Evolutionary conservation across 2,329 filamentous ascomycete genomes (phyloP).

Genomic region (Fusarium keratoplasticum): DNA sequence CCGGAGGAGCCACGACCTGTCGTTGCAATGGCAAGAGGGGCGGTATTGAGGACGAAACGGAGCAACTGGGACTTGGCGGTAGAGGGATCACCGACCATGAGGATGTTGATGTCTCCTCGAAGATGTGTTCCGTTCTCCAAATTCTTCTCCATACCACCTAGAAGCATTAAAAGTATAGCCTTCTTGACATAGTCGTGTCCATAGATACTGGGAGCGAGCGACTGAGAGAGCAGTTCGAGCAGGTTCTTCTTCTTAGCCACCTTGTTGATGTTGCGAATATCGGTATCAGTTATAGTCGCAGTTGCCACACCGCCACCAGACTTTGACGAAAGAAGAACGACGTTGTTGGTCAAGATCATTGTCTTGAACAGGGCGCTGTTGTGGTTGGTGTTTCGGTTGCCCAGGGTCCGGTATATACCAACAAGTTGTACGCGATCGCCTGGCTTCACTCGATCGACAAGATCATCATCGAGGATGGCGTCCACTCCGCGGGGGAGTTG

Average conservation of each 20-base stretch:
- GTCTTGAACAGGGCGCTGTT: conserved; percentile 97
- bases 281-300: conserved; percentile 91
- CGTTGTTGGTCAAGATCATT: conserved; percentile 91
- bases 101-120: conserved; percentile 97
- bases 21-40: conserved; percentile 94
- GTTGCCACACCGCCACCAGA: conserved; percentile 94
- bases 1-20: conserved; percentile 97
- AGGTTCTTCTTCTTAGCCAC: conserved; percentile 93
- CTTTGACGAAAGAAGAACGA: conserved; percentile 94
- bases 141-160: conserved; percentile 98
- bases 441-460: conserved; percentile 94
- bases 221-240: conserved; percentile 93
- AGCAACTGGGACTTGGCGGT: conserved; percentile 98
- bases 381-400: conserved; percentile 91
- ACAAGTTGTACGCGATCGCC: conserved; percentile 96
- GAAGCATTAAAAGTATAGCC: conserved; percentile 92
- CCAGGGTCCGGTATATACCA: conserved; percentile 93
- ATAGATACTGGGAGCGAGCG: conserved; percentile 94
- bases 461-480: conserved; percentile 94
- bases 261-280: conserved; percentile 99
- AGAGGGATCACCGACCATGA: conserved; percentile 99
- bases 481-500: conserved; percentile 96
- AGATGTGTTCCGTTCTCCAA: conserved; percentile 97
- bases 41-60: conserved; percentile 96
- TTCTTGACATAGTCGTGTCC: conserved; percentile 99